phyloP scores from a whole-genome alignment of 768 basidiomycete species.

The Lentinula aciculospora region DNA sequence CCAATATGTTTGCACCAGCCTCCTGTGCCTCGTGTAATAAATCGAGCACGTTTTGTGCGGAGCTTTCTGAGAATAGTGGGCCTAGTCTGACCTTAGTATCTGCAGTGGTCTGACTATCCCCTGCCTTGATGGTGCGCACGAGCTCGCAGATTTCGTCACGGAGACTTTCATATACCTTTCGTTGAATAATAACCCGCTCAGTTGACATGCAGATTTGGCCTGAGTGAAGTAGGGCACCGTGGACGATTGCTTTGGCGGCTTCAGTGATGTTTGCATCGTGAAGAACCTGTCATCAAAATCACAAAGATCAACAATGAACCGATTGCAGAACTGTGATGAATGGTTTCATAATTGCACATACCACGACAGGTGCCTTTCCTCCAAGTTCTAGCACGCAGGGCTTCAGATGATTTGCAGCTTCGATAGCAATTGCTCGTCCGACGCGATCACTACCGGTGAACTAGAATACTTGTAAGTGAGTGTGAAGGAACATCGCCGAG shows the following conservation, averaged over 20 bases:
- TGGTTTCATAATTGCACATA: conserved; percentile 27
- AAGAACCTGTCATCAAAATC: conserved; percentile 29
- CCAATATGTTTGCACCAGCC: conserved; percentile 37
- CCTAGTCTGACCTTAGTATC: conserved; percentile 25
- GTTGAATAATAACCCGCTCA: conserved; percentile 50
- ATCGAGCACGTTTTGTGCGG: conserved; percentile 38
- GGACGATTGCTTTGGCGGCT: conserved; percentile 45
- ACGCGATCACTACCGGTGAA: conserved; percentile 55
- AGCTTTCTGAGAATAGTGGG: conserved; percentile 36
- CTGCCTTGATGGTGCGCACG: conserved; percentile 29
- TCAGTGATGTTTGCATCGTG: conserved; percentile 46
- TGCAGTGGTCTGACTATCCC: conserved; percentile 13
- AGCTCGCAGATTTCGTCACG: conserved; percentile 27
- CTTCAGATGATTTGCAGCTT: conserved; percentile 49
- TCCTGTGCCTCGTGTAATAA: conserved; percentile 39
- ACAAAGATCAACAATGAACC: too few relatives aligned
- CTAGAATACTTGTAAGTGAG: conserved; percentile 20
- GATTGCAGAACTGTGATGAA: too few relatives aligned
- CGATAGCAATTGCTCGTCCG: conserved; percentile 45
- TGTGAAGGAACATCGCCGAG: conserved; percentile 10
- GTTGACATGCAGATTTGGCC: conserved; percentile 60
- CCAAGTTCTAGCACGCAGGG: conserved; percentile 42
- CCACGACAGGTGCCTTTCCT: conserved; percentile 47
- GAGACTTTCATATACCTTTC: conserved; percentile 29
- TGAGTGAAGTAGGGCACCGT: conserved; percentile 38